A percentile compares a stretch with the other conserved stretches of the same genome.
Conservation (phyloP, 768 basidiomycete genomes). For the Tulasnella sp. region DNA sequence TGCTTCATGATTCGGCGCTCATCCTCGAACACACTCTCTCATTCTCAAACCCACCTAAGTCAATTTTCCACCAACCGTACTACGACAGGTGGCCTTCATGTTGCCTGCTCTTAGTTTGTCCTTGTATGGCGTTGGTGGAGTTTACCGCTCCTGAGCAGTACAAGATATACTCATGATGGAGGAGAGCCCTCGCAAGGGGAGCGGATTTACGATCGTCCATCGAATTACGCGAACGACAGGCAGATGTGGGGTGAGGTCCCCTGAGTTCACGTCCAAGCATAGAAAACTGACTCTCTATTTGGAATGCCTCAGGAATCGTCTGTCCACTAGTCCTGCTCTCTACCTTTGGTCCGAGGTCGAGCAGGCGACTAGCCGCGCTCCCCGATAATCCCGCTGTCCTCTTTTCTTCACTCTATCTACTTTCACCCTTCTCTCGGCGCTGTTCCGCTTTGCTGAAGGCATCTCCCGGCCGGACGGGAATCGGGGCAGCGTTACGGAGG, state of each 20-base stretch:
- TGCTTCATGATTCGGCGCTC: not conserved
- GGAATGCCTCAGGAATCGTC: not conserved
- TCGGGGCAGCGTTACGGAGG: not conserved
- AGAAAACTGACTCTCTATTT: not conserved
- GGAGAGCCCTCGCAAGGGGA: not conserved
- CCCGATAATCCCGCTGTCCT: too few species aligned
- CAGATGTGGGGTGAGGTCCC: not conserved
- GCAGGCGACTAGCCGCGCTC: not conserved
- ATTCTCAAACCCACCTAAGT: not conserved
- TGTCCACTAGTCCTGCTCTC: not conserved
- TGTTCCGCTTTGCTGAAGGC: not conserved
- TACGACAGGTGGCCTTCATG: not conserved
- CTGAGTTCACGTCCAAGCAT: not conserved
- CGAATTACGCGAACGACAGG: not conserved
- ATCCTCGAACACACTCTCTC: not conserved
- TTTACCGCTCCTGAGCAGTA: not conserved
- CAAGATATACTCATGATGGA: not conserved
- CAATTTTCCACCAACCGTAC: not conserved
- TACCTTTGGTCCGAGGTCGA: not conserved
- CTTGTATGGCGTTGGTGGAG: not conserved
- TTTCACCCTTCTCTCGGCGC: not conserved
- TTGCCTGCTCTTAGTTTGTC: not conserved
- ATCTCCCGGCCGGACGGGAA: not conserved
- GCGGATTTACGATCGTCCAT: not conserved
- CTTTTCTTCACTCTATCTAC: not conserved